Percentiles rank a stretch among this genome's conserved stretches.
Conservation (phyloP, 2,329 filamentous ascomycete genomes). For the Chalaropsis ovoidea region DNA sequence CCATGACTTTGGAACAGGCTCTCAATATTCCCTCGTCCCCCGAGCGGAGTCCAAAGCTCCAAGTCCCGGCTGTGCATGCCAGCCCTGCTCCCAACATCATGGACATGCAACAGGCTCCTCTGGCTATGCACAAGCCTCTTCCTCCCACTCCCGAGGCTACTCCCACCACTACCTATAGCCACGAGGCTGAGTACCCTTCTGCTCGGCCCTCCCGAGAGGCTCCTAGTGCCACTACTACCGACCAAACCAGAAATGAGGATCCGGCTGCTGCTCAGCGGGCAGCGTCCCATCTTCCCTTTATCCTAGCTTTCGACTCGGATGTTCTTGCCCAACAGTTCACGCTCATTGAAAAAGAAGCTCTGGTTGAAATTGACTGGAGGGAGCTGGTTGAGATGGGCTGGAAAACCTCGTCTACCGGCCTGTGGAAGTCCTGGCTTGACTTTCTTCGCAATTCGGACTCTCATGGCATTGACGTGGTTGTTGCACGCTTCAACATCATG, state of each 20-base stretch:
- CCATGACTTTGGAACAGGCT: constrained; percentile 41
- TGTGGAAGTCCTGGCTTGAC: constrained; percentile 69
- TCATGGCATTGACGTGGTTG: constrained; percentile 69
- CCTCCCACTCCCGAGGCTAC: constrained; percentile 44
- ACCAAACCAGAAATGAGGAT: constrained; percentile 29
- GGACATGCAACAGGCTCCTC: constrained; percentile 29
- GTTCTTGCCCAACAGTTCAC: constrained; percentile 74
- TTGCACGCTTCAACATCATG: constrained; percentile 78
- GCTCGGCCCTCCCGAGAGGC: background rate
- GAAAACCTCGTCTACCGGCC: constrained; percentile 57
- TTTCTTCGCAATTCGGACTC: constrained; percentile 64
- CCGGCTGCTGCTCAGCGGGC: constrained; percentile 34
- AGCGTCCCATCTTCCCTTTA: constrained; percentile 61
- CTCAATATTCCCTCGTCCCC: constrained; percentile 33
- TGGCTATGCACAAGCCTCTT: constrained; percentile 37
- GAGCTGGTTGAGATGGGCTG: constrained; percentile 75
- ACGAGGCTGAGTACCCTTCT: constrained; percentile 25
- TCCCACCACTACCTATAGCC: constrained; percentile 36
- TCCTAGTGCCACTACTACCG: background rate
- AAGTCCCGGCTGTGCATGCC: constrained; percentile 33
- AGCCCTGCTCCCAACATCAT: background rate
- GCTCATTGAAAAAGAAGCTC: constrained; percentile 72
- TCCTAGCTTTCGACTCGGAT: constrained; percentile 70
- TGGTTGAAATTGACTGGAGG: constrained; percentile 82
- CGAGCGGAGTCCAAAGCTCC: constrained; percentile 28